Conservation (phyloP, 75 land plant species). For the Selaginella moellendorffii region DNA sequence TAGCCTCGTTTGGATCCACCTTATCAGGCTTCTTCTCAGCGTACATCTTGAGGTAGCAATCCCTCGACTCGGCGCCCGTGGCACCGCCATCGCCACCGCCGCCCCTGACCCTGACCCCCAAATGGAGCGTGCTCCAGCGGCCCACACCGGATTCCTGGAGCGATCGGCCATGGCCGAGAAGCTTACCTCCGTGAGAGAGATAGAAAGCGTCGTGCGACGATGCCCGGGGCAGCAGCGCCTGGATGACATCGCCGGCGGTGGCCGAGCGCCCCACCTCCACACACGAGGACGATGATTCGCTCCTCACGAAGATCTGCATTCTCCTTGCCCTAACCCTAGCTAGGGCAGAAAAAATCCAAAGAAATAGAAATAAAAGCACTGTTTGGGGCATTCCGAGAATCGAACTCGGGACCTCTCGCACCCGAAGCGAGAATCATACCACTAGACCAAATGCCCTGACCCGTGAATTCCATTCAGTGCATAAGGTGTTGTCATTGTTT, state of each 20-base stretch:
- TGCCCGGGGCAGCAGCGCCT: not conserved
- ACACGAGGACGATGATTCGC: not conserved
- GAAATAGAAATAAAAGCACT: not conserved
- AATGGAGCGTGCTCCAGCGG: slow-evolving; percentile 18
- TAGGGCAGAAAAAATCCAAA: not conserved
- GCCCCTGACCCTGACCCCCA: slow-evolving; percentile 35
- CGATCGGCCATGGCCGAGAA: slow-evolving; percentile 1
- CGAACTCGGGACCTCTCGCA: slow-evolving; percentile 11
- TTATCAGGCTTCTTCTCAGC: slow-evolving; percentile 85
- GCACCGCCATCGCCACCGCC: slow-evolving; percentile 99
- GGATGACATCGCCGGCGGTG: not conserved
- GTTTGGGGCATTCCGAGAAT: slow-evolving; percentile 7
- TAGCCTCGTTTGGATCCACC: slow-evolving; percentile 82
- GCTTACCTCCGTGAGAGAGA: slow-evolving; percentile 1
- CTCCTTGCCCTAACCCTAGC: too few relatives aligned
- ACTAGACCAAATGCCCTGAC: slow-evolving; percentile 9
- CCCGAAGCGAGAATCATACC: slow-evolving; percentile 12
- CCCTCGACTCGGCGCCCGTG: slow-evolving; percentile 94
- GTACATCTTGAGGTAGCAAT: slow-evolving; percentile 94
- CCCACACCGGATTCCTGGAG: slow-evolving; percentile 10
- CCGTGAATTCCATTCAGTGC: too few relatives aligned
- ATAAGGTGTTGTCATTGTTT: too few relatives aligned
- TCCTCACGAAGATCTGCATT: not conserved
- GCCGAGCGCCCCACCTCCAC: not conserved
- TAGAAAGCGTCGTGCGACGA: not conserved